Base-by-base conservation (phyloP, 2,329 filamentous ascomycete genomes). In the Fusarium nurragi region DNA sequence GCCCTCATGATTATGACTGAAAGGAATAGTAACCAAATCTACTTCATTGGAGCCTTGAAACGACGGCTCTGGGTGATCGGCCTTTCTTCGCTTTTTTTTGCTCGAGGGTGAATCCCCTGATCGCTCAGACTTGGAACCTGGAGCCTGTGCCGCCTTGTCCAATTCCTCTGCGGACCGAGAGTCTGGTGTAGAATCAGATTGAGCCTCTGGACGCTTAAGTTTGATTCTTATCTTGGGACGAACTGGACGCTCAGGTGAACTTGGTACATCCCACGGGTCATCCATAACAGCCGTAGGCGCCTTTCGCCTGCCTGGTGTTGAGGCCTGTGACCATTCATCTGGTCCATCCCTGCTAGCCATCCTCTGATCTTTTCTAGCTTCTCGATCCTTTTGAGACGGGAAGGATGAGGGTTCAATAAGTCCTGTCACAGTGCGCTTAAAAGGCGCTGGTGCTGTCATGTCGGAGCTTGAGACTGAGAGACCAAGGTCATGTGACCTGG, bases 221-320 rank as follows among this genome's bases (percentile, higher is more conserved):
- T 56, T 58, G 19, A 65, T 60, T 28, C 68, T 68, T 28, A 61
- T 44, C 37, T 60, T 50, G 32, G 23, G 53, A 38, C 58, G 56
- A 11, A 25, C 34, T 25, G 58, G 59, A 13, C 21, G 41, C 30
- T 41, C 76, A 7, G 79, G 77, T 40, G 80, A 83, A 61, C 77
- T 79, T 0, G 81, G 80, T 5, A 84, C 76, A 34, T 81, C 81
- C 77, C 80, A 84, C 9, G 72, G 68, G 48, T 81, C 79, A 23
- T 65, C 68, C 54, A 67, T 72, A 64, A 67, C 54, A 32, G 49
- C 60, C 46, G 28, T 62, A 26, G 54, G 54, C 62, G 50, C 58
- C 64, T 73, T 54, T 70, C 68, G 63, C 23, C 70, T 64, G 25
- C 70, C 70, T n/a, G 70, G 76, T 13, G 75, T 77, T 12, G 74